Evolutionary conservation across 2,329 filamentous ascomycete genomes (phyloP).

Genomic region (Rutstroemia sp.): DNA sequence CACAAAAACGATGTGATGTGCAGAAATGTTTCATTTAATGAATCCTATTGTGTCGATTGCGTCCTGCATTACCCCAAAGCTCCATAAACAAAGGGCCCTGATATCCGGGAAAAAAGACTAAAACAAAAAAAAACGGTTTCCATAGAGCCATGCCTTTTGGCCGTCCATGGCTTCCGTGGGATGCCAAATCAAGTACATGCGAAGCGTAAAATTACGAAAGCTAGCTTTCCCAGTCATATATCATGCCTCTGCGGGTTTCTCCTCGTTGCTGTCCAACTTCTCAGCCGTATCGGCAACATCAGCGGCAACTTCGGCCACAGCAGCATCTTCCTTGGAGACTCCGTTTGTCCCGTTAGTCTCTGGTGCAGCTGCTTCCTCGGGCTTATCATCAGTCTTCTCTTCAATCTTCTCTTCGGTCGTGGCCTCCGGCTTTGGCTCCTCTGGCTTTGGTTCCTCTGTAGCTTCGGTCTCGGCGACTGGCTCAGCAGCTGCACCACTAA

Average conservation of each 20-base stretch:
- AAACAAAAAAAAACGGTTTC: not conserved
- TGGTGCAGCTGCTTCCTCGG: not conserved
- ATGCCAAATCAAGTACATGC: not conserved
- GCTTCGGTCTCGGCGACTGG: constrained; percentile 2
- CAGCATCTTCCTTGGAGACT: constrained; percentile 21
- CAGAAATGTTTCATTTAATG: not conserved
- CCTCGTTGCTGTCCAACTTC: constrained; percentile 24
- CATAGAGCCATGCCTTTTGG: not conserved
- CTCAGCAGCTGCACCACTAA: constrained; percentile 35
- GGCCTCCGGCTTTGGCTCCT: not conserved
- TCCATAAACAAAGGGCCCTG: not conserved
- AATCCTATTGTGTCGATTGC: not conserved
- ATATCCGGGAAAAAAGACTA: not conserved
- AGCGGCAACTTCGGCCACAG: constrained; percentile 25
- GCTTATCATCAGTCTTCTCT: not conserved
- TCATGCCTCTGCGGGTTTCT: constrained; percentile 11
- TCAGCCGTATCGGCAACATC: constrained; percentile 40
- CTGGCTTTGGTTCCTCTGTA: not conserved
- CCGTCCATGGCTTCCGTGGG: not conserved
- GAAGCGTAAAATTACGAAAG: not conserved
- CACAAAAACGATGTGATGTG: not conserved
- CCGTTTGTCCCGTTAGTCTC: constrained; percentile 17
- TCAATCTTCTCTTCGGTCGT: not conserved
- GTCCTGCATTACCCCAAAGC: not conserved
- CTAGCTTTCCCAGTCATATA: not conserved